phyloP scores from a whole-genome alignment of 768 basidiomycete species.

The Holtermannia corniformis region DNA sequence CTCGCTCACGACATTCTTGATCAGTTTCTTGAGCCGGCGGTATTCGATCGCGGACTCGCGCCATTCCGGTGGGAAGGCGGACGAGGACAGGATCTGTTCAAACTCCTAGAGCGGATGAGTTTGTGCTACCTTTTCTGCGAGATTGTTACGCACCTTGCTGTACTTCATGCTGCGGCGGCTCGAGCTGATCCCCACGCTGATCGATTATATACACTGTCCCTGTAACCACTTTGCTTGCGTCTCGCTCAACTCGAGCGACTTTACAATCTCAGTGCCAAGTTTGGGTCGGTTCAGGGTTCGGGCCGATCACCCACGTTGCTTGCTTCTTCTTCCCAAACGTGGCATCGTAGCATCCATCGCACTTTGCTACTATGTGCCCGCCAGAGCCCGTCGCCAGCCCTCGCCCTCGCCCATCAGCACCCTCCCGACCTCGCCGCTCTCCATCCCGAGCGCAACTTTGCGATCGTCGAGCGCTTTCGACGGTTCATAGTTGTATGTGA shows the following conservation, averaged over 20 bases:
- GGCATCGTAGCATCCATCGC: too few species aligned
- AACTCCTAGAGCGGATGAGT: slow-evolving; percentile 29
- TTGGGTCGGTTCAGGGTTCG: too few species aligned
- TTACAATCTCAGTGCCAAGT: too few species aligned
- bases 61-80: slow-evolving; percentile 64
- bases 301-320: too few species aligned
- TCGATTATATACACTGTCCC: background rate
- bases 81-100: slow-evolving; percentile 39
- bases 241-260: too few species aligned
- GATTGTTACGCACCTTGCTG: slow-evolving; percentile 36
- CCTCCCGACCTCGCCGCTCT: slow-evolving; percentile 72
- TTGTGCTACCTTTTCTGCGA: background rate
- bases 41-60: slow-evolving; percentile 74
- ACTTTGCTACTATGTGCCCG: slow-evolving; percentile 28
- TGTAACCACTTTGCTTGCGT: background rate
- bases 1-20: slow-evolving; percentile 71
- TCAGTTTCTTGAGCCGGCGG: slow-evolving; percentile 81
- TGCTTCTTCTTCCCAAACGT: too few species aligned
- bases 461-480: slow-evolving; percentile 57
- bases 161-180: slow-evolving; percentile 42
- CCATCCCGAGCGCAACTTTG: slow-evolving; percentile 69
- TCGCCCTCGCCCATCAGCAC: slow-evolving; percentile 70
- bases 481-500: slow-evolving; percentile 60
- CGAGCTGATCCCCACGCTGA: too few species aligned
- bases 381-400: slow-evolving; percentile 41